Conservation (phyloP, 2,329 filamentous ascomycete genomes). For the Malbranchea zuffiana region DNA sequence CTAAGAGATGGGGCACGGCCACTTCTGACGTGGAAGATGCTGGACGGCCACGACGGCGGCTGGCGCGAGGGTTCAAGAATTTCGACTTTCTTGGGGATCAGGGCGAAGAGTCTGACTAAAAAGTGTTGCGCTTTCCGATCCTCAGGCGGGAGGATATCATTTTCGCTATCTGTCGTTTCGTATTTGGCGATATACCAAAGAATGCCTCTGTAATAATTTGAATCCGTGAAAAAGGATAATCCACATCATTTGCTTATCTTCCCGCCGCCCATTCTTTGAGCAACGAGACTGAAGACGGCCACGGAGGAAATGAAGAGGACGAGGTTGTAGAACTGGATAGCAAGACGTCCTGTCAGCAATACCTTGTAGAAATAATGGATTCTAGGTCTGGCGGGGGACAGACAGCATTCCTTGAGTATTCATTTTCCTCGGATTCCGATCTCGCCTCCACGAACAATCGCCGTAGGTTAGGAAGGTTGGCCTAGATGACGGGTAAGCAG, state of each 20-base stretch:
- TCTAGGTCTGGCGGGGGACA: constrained; percentile 22
- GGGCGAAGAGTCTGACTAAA: constrained; percentile 49
- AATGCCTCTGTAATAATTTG: no score
- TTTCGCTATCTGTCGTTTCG: constrained; percentile 9
- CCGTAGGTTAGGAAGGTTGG: constrained; percentile 74
- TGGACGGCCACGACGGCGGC: constrained; percentile 31
- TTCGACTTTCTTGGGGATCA: constrained; percentile 56
- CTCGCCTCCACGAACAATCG: constrained; percentile 91
- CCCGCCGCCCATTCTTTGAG: constrained; percentile 61
- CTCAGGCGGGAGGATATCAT: neutral
- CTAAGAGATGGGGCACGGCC: constrained; percentile 60
- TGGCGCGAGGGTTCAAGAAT: constrained; percentile 35
- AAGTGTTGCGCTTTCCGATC: neutral
- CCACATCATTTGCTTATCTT: constrained; percentile 19
- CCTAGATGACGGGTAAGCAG: no score
- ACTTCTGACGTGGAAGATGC: constrained; percentile 28
- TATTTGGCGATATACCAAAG: neutral
- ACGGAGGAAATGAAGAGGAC: constrained; percentile 95
- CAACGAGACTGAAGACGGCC: constrained; percentile 83
- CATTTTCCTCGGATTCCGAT: constrained; percentile 85
- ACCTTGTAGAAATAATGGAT: neutral
- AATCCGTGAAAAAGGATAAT: no score
- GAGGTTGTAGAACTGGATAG: constrained; percentile 84
- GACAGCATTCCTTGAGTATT: constrained; percentile 87
- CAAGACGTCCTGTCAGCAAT: neutral